Base-by-base conservation (phyloP, 1,284 basidiomycete genomes). In the Trichosporon sp. region DNA sequence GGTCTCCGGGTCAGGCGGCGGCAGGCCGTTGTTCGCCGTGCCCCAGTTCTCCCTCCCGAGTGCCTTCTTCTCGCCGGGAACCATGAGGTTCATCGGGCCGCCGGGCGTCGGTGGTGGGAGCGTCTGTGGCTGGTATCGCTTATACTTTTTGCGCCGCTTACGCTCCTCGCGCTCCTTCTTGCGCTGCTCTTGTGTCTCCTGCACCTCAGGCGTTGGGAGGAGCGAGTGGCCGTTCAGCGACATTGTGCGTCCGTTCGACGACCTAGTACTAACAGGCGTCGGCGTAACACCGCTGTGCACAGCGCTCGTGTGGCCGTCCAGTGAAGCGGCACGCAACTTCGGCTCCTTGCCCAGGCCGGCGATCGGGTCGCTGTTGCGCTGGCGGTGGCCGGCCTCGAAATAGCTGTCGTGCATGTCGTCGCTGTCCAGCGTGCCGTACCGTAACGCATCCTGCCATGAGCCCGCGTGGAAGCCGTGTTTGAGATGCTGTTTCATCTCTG, bases 371-470 rank as follows among this genome's bases (percentile, higher is more conserved):
- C 40, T 46, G 65, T 48, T 46, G 40, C 40, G 40, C 12, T 66
- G 65, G 16, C 31, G 26, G 43, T 46, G 65, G 14, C 40, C 31
- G 6, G 14, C 21, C 5, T 66, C 40, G 26, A 66, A 46, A 40
- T 38, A 64, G 37, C 43, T 26, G 32, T 65, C 64, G 35, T 40
- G 35, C 48, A 48, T 54, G 26, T 40, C 69, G 14, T 67, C 65
- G 40, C n/a, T 54, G 37, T 68, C 67, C 11, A 71, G 48, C 1
- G 63, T 19, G 14, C 75, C 72, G 37, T 77, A 78, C 54, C 80
- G 78, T 35, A 81, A 65, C 3, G 80, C 80, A 64, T 82, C 78
- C 69, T 82, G 80, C 81, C 81, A 83, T n/a, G 74, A 78, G 6
- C 81, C 81, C 6, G 80, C 80, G 68, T 82, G 80, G 2, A 80